A percentile compares a stretch with the other conserved stretches of the same genome.
These are phyloP conservation scores for Prillingera fragicola DNA, from an alignment of 1,284 basidiomycete genomes.

Conservation along the genomic window DNA sequence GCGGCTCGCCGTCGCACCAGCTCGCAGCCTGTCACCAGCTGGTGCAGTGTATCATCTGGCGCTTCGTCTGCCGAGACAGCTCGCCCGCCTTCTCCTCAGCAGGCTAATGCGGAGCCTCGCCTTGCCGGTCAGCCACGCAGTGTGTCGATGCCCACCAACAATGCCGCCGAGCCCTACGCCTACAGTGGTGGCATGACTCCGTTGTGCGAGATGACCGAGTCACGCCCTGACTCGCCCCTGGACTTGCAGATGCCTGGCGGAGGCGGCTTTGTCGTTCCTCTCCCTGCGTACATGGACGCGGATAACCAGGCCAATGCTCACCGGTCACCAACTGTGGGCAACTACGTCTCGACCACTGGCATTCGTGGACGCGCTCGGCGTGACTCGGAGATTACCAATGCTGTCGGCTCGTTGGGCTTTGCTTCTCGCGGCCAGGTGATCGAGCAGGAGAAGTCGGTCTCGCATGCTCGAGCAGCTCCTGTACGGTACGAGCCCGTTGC, in stretches of 20 bases:
- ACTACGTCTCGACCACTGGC: constrained; percentile 5
- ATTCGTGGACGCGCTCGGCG: constrained; percentile 4
- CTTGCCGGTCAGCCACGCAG: neutral
- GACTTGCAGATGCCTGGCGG: constrained; percentile 1
- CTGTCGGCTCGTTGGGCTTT: constrained; percentile 1
- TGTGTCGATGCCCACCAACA: neutral
- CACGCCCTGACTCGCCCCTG: constrained; percentile 1
- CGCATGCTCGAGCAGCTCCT: neutral
- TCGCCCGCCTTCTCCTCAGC: too few relatives aligned
- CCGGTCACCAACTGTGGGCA: neutral
- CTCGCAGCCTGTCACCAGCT: neutral
- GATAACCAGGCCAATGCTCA: neutral
- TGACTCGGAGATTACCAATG: constrained; percentile 1
- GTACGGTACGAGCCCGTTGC: neutral
- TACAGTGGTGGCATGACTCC: neutral
- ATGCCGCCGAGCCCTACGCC: neutral
- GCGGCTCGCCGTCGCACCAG: neutral
- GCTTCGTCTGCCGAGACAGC: neutral
- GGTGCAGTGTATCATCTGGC: neutral
- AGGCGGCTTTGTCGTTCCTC: constrained; percentile 3
- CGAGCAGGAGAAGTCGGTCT: neutral
- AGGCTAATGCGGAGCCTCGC: too few relatives aligned
- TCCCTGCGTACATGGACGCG: constrained; percentile 1
- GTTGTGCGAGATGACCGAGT: too few relatives aligned
- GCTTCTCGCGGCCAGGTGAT: constrained; percentile 1